phyloP scores from a whole-genome alignment of 176 grass and related monocot species.

The Dactylis glomerata region DNA sequence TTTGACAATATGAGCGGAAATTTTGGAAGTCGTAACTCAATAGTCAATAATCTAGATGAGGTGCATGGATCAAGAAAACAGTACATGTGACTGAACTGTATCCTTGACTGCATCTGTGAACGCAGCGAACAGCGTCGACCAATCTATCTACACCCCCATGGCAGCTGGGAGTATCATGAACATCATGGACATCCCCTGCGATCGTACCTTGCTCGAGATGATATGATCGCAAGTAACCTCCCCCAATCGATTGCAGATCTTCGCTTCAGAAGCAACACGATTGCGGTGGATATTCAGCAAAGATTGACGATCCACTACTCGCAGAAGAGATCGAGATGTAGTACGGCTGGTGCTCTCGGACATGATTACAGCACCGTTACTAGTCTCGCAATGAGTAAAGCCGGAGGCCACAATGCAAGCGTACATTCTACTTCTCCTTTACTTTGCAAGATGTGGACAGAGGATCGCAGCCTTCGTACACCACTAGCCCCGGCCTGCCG shows the following conservation, averaged over 20 bases:
- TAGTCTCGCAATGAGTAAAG: neutral
- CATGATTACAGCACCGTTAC: neutral
- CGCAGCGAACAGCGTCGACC: neutral
- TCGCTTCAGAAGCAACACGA: constrained; percentile 27
- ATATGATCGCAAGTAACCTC: constrained; percentile 14
- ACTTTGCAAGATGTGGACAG: constrained; percentile 66
- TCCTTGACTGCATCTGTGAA: neutral
- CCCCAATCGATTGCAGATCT: constrained; percentile 38
- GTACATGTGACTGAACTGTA: neutral
- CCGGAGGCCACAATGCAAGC: neutral
- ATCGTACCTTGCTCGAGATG: neutral
- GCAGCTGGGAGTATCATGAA: neutral
- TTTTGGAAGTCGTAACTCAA: neutral
- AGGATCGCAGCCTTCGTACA: constrained; percentile 68
- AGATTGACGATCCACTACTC: neutral
- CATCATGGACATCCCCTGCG: neutral
- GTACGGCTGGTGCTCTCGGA: neutral
- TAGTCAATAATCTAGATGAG: neutral
- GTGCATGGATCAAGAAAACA: neutral
- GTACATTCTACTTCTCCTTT: constrained; percentile 14
- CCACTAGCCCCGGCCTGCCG: constrained; percentile 47
- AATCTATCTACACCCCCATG: neutral
- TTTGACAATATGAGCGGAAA: neutral
- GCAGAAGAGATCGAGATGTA: neutral
- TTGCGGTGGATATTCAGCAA: neutral